These are phyloP conservation scores for Penicillium sp. DNA, from an alignment of 2,329 filamentous ascomycete species.

Conservation along the genomic window DNA sequence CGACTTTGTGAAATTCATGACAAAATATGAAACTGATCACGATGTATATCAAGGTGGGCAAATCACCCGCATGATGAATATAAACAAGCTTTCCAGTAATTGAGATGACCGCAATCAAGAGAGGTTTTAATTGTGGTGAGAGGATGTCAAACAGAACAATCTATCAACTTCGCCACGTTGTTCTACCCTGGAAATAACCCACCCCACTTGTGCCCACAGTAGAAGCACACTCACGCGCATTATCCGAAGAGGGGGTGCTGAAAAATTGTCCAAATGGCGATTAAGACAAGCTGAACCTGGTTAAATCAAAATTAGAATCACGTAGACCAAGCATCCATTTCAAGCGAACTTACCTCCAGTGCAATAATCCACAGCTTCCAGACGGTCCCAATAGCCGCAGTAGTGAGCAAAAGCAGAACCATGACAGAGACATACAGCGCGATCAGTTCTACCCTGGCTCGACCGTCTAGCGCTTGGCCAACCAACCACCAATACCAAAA, in stretches of 20 bases:
- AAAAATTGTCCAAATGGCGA: constrained; percentile 3
- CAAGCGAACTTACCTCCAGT: constrained; percentile 4
- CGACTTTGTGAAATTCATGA: constrained; percentile 2
- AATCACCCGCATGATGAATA: background rate
- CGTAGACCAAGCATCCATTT: constrained; percentile 3
- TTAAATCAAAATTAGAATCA: constrained; percentile 1
- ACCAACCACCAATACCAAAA: background rate
- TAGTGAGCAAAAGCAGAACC: constrained; percentile 3
- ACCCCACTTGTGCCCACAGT: constrained; percentile 1
- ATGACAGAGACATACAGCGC: constrained; percentile 2
- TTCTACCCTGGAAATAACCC: constrained; percentile 1
- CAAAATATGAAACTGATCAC: constrained; percentile 2
- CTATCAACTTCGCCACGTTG: constrained; percentile 2
- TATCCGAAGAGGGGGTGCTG: constrained; percentile 3
- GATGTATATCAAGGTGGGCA: background rate
- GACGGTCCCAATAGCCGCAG: background rate
- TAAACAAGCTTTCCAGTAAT: constrained; percentile 4
- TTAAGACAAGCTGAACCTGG: constrained; percentile 1
- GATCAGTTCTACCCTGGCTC: background rate
- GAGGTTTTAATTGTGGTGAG: constrained; percentile 5
- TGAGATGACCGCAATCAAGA: constrained; percentile 1
- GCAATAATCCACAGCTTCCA: constrained; percentile 1
- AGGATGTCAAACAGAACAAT: constrained; percentile 1
- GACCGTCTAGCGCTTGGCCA: constrained; percentile 1
- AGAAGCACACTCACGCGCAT: constrained; percentile 2